Percentiles rank a stretch among this genome's conserved stretches.
phyloP scores from a whole-genome alignment of 1,284 basidiomycete species.

The Ceratobasidium papillatum region DNA sequence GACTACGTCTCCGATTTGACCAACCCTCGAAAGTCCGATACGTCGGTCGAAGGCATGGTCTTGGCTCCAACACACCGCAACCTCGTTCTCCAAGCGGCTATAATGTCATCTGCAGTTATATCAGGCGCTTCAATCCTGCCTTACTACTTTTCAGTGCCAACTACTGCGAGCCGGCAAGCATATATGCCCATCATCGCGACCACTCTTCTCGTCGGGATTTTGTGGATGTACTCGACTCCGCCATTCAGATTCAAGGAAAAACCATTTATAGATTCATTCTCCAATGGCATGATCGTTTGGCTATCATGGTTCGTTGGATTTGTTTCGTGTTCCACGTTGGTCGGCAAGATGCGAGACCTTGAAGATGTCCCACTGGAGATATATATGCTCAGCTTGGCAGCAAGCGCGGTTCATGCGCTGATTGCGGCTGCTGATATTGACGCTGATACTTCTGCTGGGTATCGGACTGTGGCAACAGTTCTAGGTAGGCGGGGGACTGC shows the following conservation, averaged over 20 bases:
- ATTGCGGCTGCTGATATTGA: constrained; percentile 47
- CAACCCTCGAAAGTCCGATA: constrained; percentile 45
- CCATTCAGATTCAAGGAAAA: constrained; percentile 47
- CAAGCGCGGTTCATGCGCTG: constrained; percentile 46
- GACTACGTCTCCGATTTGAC: constrained; percentile 47
- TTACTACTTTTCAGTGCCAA: neutral
- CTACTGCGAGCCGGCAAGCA: neutral
- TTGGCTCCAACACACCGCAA: constrained; percentile 45
- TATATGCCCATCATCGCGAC: constrained; percentile 22
- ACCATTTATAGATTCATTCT: constrained; percentile 47
- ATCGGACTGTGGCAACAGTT: constrained; percentile 46
- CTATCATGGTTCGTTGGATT: constrained; percentile 46
- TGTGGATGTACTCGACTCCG: constrained; percentile 48
- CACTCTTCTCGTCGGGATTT: constrained; percentile 43
- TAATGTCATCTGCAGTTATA: constrained; percentile 44
- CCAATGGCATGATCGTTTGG: constrained; percentile 47
- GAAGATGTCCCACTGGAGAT: constrained; percentile 40
- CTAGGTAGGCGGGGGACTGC: constrained; percentile 39
- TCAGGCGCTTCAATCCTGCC: constrained; percentile 38
- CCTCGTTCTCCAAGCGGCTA: constrained; percentile 44
- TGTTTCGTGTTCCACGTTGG: constrained; percentile 30
- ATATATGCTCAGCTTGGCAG: constrained; percentile 44
- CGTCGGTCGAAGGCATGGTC: constrained; percentile 46
- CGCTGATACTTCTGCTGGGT: constrained; percentile 45
- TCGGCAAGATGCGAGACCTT: neutral